phyloP scores from a whole-genome alignment of 495 filamentous ascomycete species.

The Aspergillus bertholletiae region DNA sequence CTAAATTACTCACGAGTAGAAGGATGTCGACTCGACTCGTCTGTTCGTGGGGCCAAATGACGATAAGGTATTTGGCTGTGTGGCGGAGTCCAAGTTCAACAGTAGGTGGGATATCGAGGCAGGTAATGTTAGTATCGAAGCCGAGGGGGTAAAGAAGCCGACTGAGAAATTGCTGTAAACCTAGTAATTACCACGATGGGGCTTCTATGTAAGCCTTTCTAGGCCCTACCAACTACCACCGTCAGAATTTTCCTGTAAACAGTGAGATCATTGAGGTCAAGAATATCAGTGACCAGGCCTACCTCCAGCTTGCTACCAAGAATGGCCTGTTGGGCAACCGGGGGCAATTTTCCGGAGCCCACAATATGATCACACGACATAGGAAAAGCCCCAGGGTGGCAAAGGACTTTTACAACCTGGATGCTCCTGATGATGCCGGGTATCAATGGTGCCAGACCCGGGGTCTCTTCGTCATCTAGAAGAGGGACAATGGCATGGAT shows the following conservation, averaged over 20 bases:
- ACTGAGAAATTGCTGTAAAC: conserved; percentile 19
- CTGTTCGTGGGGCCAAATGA: neutral
- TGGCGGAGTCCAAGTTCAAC: conserved; percentile 2
- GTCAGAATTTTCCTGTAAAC: conserved; percentile 23
- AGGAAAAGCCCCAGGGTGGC: neutral
- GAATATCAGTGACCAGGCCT: conserved; percentile 22
- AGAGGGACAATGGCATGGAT: conserved; percentile 29
- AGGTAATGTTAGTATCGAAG: neutral
- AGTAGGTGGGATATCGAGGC: neutral
- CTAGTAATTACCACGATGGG: conserved; percentile 5
- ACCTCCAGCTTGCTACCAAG: conserved; percentile 19
- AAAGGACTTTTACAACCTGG: conserved; percentile 1
- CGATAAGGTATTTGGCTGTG: neutral
- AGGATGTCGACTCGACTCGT: conserved; percentile 1
- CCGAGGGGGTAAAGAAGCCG: conserved; percentile 25
- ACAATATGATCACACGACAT: neutral
- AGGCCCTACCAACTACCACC: conserved; percentile 26
- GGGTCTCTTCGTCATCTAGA: conserved; percentile 31
- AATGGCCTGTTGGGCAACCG: neutral
- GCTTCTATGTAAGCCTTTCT: conserved; percentile 29
- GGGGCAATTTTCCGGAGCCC: neutral
- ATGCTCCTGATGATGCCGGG: conserved; percentile 27
- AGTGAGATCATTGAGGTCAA: conserved; percentile 25
- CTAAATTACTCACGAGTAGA: conserved; percentile 3
- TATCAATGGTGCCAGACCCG: conserved; percentile 37